Evolutionary conservation across 2,329 filamentous ascomycete species (phyloP), one percentile per base, ranked within the genome.

Genomic region (Emericellopsis atlantica): DNA sequence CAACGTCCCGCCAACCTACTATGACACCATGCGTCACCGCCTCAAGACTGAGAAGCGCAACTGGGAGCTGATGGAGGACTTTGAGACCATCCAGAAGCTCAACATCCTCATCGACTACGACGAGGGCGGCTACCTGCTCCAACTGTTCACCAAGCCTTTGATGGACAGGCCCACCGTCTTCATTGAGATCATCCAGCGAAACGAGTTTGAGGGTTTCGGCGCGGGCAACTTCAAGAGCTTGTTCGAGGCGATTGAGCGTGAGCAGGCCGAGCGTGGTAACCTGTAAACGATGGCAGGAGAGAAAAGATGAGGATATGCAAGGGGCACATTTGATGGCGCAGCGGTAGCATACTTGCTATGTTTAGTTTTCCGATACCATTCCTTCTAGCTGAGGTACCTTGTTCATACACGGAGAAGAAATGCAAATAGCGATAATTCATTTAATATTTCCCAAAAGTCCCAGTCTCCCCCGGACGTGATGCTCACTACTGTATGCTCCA

Each of bases 101-200:
- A 86, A 89, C 60, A 94, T 95, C 51, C 64, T 96, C 52, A 92
- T 95, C 54, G 89, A 95, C 64, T 95, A 95, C 54, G 90, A 95
- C 52, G 88, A 95, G 70, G 78, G 76, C 21, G 90, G 90, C 1
- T 95, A 95, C 61, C 61, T 95, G 47, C 61, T 81, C 42, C 76
- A 81, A 63, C 65, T 87, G 29, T 87, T 87, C 60, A 86, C 81
- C 26, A 87, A 87, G 76, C 90, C 90, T 48, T 62, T 95, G 49
- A 85, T 95, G 81, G 89, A 95, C 62, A 79, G 90, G 11, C 90
- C 90, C 21, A 95, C 90, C 4, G 89, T 95, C 23, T 95, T 95
- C 57, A 79, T 95, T 47, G 90, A 95, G 73, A 94, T 95, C 52
- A 95, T 95, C 52, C 88, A 95, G 69, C 70, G 89, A 43, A 81